Evolutionary conservation across 169 alveolate genomes (phyloP).

Genomic region (Cryptosporidium parvum): DNA sequence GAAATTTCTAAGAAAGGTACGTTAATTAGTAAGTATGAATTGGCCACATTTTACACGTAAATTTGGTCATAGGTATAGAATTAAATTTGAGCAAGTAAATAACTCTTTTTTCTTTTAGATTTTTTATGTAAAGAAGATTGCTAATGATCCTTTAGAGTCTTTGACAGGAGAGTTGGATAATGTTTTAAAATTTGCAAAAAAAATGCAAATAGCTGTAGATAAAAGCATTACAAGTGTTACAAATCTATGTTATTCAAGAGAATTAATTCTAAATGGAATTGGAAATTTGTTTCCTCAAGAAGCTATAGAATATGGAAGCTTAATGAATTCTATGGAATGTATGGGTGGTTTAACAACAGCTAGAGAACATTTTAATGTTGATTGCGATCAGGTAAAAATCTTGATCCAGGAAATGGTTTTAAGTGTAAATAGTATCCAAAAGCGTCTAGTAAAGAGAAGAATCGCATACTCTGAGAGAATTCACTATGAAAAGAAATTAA

Average conservation of each 20-base stretch:
- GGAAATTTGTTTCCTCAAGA: constrained; percentile 44
- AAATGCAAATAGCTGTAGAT: constrained; percentile 55
- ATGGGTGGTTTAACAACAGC: constrained; percentile 68
- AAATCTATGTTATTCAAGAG: constrained; percentile 31
- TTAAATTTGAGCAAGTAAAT: neutral
- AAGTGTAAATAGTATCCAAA: constrained; percentile 63
- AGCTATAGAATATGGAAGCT: constrained; percentile 70
- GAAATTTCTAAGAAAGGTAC: constrained; percentile 47
- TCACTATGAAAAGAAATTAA: constrained; percentile 59
- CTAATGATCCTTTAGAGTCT: constrained; percentile 61
- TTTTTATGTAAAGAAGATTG: constrained; percentile 38
- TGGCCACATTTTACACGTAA: neutral
- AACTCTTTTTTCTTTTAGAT: constrained; percentile 8
- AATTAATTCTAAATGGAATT: constrained; percentile 28
- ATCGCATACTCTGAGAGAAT: constrained; percentile 73
- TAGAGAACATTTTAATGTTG: constrained; percentile 45
- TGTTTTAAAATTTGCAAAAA: constrained; percentile 55
- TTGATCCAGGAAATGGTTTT: constrained; percentile 62
- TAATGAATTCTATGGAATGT: constrained; percentile 64
- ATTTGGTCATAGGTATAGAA: neutral
- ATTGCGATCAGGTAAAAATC: constrained; percentile 63
- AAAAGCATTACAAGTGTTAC: constrained; percentile 30
- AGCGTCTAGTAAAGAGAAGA: constrained; percentile 55
- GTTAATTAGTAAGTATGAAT: neutral
- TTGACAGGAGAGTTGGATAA: constrained; percentile 70